Conservation (phyloP, 2,329 filamentous ascomycete species). For the Colletotrichum abscissum region DNA sequence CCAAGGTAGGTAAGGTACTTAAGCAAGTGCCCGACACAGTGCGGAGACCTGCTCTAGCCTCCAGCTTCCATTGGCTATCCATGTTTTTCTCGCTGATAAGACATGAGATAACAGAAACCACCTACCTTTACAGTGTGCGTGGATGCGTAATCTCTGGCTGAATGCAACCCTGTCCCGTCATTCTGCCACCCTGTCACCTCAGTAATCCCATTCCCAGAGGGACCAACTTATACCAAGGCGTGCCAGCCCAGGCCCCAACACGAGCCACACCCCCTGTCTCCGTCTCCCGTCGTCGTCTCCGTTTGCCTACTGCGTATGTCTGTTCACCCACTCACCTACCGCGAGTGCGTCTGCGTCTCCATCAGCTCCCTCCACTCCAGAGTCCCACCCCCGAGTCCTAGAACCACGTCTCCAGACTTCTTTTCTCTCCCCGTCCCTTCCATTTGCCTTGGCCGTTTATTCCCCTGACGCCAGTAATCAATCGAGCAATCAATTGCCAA, state of each 20-base stretch:
- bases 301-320: neutral
- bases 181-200: neutral
- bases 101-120: neutral
- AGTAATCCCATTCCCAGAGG: constrained; percentile 4
- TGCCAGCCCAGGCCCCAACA: neutral
- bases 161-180: neutral
- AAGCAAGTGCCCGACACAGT: neutral
- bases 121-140: neutral
- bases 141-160: neutral
- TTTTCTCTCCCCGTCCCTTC: neutral
- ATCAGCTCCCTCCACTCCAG: neutral
- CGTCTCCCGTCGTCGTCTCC: neutral
- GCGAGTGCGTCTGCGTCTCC: neutral
- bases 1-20: neutral
- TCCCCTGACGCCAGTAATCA: constrained; percentile 9
- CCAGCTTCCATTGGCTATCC: neutral
- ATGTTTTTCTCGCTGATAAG: neutral
- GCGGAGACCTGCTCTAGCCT: neutral
- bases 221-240: too few relatives aligned
- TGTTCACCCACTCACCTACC: neutral
- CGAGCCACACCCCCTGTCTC: neutral
- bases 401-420: constrained; percentile 5
- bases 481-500: constrained; percentile 14
- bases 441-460: neutral
- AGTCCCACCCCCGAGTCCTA: neutral